phyloP scores from a whole-genome alignment of 2,329 filamentous ascomycete genomes.

The Monosporascus sp. region DNA sequence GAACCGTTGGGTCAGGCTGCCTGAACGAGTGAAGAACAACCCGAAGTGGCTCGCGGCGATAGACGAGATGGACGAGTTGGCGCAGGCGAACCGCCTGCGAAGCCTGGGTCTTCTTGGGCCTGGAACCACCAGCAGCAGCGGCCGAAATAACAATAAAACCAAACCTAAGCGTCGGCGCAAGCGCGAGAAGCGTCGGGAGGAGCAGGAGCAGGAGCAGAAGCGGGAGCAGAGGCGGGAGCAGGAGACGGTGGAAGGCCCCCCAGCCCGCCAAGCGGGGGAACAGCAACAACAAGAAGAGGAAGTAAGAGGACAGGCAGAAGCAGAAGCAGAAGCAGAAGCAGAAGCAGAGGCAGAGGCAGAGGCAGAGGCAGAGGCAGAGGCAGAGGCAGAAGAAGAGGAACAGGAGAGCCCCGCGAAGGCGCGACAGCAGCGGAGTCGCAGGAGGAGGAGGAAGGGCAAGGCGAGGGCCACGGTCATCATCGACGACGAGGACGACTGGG shows the following conservation, averaged over 20 bases:
- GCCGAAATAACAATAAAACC: too few species aligned
- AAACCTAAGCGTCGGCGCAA: too few species aligned
- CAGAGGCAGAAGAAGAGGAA: not conserved
- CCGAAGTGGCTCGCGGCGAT: slow-evolving; percentile 40
- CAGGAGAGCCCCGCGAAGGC: not conserved
- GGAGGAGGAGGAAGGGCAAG: not conserved
- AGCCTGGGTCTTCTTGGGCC: not conserved
- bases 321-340: too few species aligned
- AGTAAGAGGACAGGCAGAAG: too few species aligned
- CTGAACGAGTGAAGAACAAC: slow-evolving; percentile 39
- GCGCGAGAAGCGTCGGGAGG: too few species aligned
- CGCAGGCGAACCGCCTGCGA: slow-evolving; percentile 6
- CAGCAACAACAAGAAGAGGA: too few species aligned
- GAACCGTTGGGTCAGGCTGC: slow-evolving; percentile 30
- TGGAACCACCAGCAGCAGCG: too few species aligned
- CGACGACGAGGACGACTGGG: not conserved
- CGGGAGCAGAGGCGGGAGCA: too few species aligned
- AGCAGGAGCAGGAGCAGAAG: too few species aligned
- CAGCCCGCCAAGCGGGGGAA: too few species aligned
- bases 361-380: not conserved
- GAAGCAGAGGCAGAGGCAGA: not conserved
- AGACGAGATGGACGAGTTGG: slow-evolving; percentile 26
- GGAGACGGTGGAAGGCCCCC: too few species aligned
- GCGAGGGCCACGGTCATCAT: not conserved
- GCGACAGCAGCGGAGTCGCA: not conserved